Evolutionary conservation across 345 rosid species (phyloP).

Genomic region (Xanthoceras sorbifolium): DNA sequence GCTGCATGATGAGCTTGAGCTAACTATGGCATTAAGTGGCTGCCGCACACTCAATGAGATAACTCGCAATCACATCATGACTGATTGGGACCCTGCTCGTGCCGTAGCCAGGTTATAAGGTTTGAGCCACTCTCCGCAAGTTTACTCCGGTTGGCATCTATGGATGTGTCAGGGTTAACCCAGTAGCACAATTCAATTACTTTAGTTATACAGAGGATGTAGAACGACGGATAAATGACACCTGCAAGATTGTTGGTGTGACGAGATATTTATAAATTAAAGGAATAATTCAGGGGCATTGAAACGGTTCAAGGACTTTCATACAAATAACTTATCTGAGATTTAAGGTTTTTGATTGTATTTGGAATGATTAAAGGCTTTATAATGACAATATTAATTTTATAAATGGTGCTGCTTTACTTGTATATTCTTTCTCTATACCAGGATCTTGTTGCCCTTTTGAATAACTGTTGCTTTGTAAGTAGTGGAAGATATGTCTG

Average conservation of each 20-base stretch:
- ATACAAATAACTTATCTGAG: neutral
- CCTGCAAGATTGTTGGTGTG: neutral
- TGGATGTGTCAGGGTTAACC: neutral
- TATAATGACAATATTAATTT: neutral
- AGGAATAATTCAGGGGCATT: neutral
- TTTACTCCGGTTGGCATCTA: neutral
- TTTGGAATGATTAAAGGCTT: neutral
- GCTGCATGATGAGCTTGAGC: conserved; percentile 82
- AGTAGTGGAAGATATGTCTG: too few species aligned
- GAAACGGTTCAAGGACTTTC: neutral
- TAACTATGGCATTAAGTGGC: conserved; percentile 90
- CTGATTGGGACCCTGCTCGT: conserved; percentile 72
- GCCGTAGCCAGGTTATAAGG: conserved; percentile 43
- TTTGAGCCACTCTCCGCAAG: neutral
- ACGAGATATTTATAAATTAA: too few species aligned
- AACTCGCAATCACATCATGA: conserved; percentile 60
- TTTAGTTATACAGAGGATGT: neutral
- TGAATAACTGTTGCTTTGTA: too few species aligned
- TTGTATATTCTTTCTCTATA: too few species aligned
- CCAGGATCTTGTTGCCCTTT: too few species aligned
- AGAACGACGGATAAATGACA: neutral
- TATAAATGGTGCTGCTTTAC: neutral
- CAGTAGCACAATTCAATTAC: neutral
- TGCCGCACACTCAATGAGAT: conserved; percentile 86
- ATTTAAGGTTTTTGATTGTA: neutral